Base-by-base conservation (phyloP, 164 flowering plant genomes). In the Euptelea pleiosperma region DNA sequence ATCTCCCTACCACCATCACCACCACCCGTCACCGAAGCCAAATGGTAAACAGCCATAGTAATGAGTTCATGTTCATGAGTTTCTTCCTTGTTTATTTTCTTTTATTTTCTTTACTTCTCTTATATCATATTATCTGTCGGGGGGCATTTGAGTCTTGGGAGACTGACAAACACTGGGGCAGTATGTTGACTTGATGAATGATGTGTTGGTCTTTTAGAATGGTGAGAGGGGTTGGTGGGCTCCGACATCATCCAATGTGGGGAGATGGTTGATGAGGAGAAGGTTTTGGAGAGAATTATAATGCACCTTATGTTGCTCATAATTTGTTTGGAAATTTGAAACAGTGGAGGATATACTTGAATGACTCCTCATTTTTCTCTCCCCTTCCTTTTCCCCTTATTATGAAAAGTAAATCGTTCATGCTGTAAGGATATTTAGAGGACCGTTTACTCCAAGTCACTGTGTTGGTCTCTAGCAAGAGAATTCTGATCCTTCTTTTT, bases 1-100 rank as follows among this genome's bases (percentile, higher is more conserved):
- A 30, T 85, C 91, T 49, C 91, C 91, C 1, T 77, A 75, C 60
- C 84, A 75, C 53, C 68, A 71, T 12, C 67, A 64, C 34, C 78
- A 65, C 3, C 63, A 31, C 21, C 69, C 73, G 42, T 79, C 84
- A 14, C 87, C 84, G 10, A 77, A 73, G 67, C 84, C 82, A 36
- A 76, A 66, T 55, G 76, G 73, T 45, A 80, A 77, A 68, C 41
- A 40, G 40, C 42, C 77, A 24, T 80, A 68, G 62, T 14, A 33
- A 40, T 64, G 66, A 61, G 33, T 57, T 16, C 37, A 40, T 53
- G n/a, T 40, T 46, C 37, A 57, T 50, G 51, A 4, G 35, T 37
- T 7, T 42, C 39, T 4, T 25, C 58, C 10, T 10, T 46, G 16
- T 36, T 24, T 0, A 28, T 24, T n/a, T 28, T 6, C 29, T 6